Evolutionary conservation across 257 asterid genomes (phyloP), one percentile per base, ranked within the genome.

Genomic region (Gentiana dahurica): DNA sequence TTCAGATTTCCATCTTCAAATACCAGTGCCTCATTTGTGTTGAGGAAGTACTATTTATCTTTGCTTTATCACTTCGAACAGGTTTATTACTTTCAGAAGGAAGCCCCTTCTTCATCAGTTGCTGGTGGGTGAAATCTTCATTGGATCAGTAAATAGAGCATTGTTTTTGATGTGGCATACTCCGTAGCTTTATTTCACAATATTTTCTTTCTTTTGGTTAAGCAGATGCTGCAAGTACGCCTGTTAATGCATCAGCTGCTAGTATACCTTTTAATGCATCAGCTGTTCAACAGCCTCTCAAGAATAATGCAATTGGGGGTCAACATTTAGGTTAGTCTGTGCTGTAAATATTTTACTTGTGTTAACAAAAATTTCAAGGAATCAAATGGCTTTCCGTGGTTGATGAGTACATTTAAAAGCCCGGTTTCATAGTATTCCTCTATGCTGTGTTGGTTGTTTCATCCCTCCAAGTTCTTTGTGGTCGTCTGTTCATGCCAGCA

Each of bases 31-130:
- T 88, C 97, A 9, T 83, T 88, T 64, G 84, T 84, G 57, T 74
- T 92, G 50, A 77, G 99, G 65, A 88, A 77, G 74, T 79, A 80
- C 69, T 88, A 88, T 68, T 81, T 83, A 33, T 88, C 95, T 1
- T 58, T 72, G 80, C 94, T 92, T 54, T 88, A 85, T 74, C 95
- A 88, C 77, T 92, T 92, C 54, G 97, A 92, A 83, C 97, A 88
- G 81, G 97, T 78, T 57, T 92, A 87, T 72, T 91, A 87, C 73
- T 85, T 84, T 37, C 77, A 88, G 65, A 91, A 79, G 78, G 86
- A 81, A 73, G 79, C 70, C 68, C 86, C 90, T 41, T 58, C 73
- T 54, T 12, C 60, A 49, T 62, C 81, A 49, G 63, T 47, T 53
- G 49, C 81, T 7, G 89, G 95, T 86, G 66, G 44, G 59, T 57